Base-by-base conservation (phyloP, 257 asterid genomes). In the Phtheirospermum japonicum region DNA sequence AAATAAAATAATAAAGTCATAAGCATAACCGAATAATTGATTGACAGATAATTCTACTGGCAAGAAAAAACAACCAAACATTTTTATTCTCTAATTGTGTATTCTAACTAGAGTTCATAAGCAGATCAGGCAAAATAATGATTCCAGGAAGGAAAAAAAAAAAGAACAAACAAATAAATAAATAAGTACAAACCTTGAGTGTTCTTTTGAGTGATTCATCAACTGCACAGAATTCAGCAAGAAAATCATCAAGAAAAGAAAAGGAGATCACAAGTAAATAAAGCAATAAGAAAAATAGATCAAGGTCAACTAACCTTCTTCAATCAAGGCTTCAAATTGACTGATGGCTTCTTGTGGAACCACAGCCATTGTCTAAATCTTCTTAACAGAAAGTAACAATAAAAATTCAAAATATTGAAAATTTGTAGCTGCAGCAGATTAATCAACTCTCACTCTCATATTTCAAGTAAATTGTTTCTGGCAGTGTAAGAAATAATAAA, bases 331-430 rank as follows among this genome's bases (percentile, higher is more conserved):
- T 68, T 73, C 79, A 74, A 86, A 77, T n/a, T 79, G 91, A 30
- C 40, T 28, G 60, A 86, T 77, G 71, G 87, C 58, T 71, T 86
- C 89, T 71, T 74, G 80, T 7, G 91, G 83, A 81, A 79, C 80
- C 83, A 79, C 82, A 63, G 82, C 76, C 95, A 86, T 86, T 51
- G 60, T 71, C 66, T 30, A 59, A 70, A 61, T 32, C 64, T 69
- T 61, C 63, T 59, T 51, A 26, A n/a, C 65, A 63, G 31, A n/a
- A 63, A 28, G 4, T 16, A 16, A 8, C 11, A 37, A 54, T 37
- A 57, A 33, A 14, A 56, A 37, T 9, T 39, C 30, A 28, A 20
- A 63, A 13, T 33, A 18, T 36, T 23, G 28, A 50, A 64, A 48
- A 58, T 30, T 42, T 39, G 9, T 12, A 52, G 9, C 50, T 57